Evolutionary conservation across 2,329 filamentous ascomycete genomes (phyloP), one percentile per base, ranked within the genome.

Genomic region (Xylaria sp.): DNA sequence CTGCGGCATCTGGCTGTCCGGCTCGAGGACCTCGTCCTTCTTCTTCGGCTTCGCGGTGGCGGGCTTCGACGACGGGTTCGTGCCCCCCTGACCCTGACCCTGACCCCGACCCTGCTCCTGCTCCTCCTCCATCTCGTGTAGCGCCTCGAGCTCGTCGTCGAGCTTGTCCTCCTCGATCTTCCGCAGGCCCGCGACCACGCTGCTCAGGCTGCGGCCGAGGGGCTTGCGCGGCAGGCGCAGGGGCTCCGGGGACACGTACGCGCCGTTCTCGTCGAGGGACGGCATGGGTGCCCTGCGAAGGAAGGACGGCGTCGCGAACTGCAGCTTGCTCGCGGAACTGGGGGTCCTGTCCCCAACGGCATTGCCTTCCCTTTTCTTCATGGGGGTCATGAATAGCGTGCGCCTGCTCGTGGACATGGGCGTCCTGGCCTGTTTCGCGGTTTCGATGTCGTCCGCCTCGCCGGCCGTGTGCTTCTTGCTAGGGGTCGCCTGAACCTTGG

Each of bases 101-200:
- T n/a, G n/a, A n/a, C n/a, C n/a, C n/a, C n/a, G n/a, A n/a, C n/a
- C n/a, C n/a, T n/a, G n/a, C n/a, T n/a, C n/a, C n/a, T n/a, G n/a
- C 37, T 77, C 80, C 22, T 73, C 70, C 69, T 93, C 89, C 64
- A 88, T 74, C 66, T 92, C 90, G n/a, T 82, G 81, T 66, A 93
- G 73, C 1, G 87, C 84, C 7, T 92, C 89, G 56, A 90, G 74
- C 29, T 93, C 89, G 21, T 92, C 89, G 46, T 91, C 89, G 49
- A 87, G 74, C 17, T 77, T 76, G 41, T 89, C 83, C 48, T 91
- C 87, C 67, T 91, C 86, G 50, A 90, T 78, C 66, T 85, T 86
- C 56, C 87, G 80, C 60, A 93, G 74, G 20, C 83, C 83, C 18
- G 87, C 86, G 19, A 93, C 86, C 60, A 92, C 87, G 58, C 84